phyloP scores from a whole-genome alignment of 129 eudicot genomes.

The Helianthus tuberosus region DNA sequence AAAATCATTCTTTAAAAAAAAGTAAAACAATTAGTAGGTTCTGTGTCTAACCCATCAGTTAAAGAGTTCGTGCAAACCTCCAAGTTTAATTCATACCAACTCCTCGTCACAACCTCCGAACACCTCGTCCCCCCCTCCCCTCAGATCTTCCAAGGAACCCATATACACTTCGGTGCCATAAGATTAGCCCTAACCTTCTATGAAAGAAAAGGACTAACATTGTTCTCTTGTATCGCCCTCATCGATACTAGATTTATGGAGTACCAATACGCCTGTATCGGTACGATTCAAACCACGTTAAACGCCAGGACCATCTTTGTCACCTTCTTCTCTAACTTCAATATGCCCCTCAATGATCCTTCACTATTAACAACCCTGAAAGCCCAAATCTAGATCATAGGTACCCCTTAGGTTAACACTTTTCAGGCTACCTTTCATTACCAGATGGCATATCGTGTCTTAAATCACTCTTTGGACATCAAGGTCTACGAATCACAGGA shows the following conservation, averaged over 20 bases:
- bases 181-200: not conserved
- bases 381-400: too few species aligned
- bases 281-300: not conserved
- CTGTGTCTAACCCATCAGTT: not conserved
- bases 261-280: not conserved
- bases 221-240: not conserved
- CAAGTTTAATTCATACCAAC: not conserved
- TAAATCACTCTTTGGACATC: too few species aligned
- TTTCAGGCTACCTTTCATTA: too few species aligned
- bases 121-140: not conserved
- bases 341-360: too few species aligned
- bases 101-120: not conserved
- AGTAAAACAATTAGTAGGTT: not conserved
- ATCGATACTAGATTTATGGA: not conserved
- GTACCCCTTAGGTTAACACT: too few species aligned
- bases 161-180: slow-evolving; percentile 1
- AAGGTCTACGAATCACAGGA: too few species aligned
- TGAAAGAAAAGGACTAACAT: not conserved
- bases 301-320: too few species aligned
- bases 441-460: too few species aligned
- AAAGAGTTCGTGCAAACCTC: not conserved
- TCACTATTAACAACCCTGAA: too few species aligned
- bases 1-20: not conserved
- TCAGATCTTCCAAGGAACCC: not conserved
- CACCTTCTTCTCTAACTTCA: too few species aligned